Conservation (phyloP, 164 flowering plant species). For the Malania oleifera region DNA sequence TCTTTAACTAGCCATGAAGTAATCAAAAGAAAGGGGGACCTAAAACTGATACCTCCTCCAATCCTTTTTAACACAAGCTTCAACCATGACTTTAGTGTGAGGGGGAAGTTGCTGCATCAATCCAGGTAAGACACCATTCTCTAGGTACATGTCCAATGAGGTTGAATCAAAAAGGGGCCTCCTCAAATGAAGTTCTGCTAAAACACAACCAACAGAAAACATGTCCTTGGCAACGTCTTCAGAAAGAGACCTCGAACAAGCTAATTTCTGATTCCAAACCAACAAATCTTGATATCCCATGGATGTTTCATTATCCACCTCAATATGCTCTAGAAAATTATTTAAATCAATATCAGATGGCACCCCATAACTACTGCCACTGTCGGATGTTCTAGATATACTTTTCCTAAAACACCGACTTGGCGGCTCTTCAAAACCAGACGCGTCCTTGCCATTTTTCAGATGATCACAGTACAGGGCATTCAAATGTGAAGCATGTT, state of each 20-base stretch:
- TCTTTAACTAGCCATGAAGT: not conserved
- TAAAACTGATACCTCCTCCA: constrained; percentile 54
- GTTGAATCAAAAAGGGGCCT: constrained; percentile 73
- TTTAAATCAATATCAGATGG: constrained; percentile 33
- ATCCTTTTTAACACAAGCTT: constrained; percentile 70
- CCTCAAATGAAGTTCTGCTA: constrained; percentile 80
- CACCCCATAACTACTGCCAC: constrained; percentile 12
- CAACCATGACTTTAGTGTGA: constrained; percentile 50
- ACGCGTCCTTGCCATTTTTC: constrained; percentile 16
- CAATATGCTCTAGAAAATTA: constrained; percentile 61
- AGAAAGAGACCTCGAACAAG: constrained; percentile 25
- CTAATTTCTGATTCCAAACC: constrained; percentile 63
- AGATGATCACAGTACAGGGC: constrained; percentile 38
- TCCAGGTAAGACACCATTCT: constrained; percentile 57
- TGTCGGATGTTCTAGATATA: constrained; percentile 14
- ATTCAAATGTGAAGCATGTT: constrained; percentile 58
- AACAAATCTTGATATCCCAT: constrained; percentile 68
- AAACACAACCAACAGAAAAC: constrained; percentile 81
- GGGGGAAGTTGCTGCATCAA: constrained; percentile 67
- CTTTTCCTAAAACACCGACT: constrained; percentile 11
- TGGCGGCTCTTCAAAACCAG: constrained; percentile 14
- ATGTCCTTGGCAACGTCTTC: constrained; percentile 57
- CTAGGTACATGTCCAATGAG: constrained; percentile 45
- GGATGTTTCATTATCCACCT: constrained; percentile 47
- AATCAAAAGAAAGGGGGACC: not conserved